Evolutionary conservation across 305 asterid species (phyloP).

Genomic region (Nicotiana rustica): DNA sequence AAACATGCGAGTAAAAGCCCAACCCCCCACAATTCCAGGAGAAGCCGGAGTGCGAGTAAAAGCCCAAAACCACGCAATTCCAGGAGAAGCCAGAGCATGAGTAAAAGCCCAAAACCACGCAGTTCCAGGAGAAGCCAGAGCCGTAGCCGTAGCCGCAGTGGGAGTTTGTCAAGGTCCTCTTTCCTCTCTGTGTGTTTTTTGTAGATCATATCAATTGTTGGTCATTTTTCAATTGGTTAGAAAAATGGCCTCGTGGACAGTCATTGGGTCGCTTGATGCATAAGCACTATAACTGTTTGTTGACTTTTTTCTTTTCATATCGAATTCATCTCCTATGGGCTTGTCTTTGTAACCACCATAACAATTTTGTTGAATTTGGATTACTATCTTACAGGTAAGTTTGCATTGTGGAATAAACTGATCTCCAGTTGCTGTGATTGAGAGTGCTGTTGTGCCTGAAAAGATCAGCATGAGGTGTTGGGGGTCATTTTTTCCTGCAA

Average conservation of each 20-base stretch:
- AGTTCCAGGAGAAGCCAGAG: slow-evolving; percentile 50
- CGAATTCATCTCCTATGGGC: too few relatives aligned
- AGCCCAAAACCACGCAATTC: slow-evolving; percentile 58
- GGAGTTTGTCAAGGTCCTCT: slow-evolving; percentile 63
- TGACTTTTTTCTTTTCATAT: not conserved
- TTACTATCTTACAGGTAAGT: slow-evolving; percentile 24
- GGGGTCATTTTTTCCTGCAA: not conserved
- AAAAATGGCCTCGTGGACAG: not conserved
- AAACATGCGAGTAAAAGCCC: slow-evolving; percentile 23
- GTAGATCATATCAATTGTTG: not conserved
- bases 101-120: slow-evolving; percentile 11
- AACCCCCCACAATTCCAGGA: slow-evolving; percentile 44
- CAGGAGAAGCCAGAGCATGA: slow-evolving; percentile 40
- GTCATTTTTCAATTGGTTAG: not conserved
- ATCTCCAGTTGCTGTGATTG: slow-evolving; percentile 16
- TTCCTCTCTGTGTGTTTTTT: not conserved
- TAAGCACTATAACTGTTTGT: not conserved
- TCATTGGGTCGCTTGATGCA: not conserved
- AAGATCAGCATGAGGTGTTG: slow-evolving; percentile 26
- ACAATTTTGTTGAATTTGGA: not conserved
- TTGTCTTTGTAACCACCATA: not conserved
- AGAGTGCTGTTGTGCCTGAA: not conserved
- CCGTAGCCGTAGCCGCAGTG: slow-evolving; percentile 63
- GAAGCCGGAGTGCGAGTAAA: slow-evolving; percentile 55
- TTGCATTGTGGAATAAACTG: not conserved